phyloP scores from a whole-genome alignment of 768 basidiomycete species.

The Albatrellus ellisii region DNA sequence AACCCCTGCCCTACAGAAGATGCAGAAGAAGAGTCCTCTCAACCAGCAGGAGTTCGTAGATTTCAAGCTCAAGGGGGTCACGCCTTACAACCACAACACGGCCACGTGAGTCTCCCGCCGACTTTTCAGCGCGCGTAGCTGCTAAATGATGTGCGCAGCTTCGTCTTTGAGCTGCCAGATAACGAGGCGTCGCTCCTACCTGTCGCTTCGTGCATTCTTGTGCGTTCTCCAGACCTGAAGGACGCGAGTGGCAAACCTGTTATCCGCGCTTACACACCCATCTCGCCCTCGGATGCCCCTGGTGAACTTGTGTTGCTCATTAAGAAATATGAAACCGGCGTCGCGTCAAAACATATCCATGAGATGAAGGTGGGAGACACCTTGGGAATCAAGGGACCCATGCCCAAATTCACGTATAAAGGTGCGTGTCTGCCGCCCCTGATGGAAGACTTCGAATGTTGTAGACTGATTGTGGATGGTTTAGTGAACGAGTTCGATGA shows the following conservation, averaged over 20 bases:
- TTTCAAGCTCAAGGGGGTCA: conserved; percentile 69
- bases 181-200: conserved; percentile 68
- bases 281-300: conserved; percentile 59
- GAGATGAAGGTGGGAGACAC: conserved; percentile 71
- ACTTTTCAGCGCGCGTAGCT: neutral
- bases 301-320: conserved; percentile 74
- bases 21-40: conserved; percentile 53
- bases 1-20: conserved; percentile 17
- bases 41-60: conserved; percentile 66
- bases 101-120: conserved; percentile 35
- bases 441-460: neutral
- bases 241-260: conserved; percentile 80
- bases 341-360: conserved; percentile 76
- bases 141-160: conserved; percentile 27
- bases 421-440: conserved; percentile 26
- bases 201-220: conserved; percentile 64
- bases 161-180: conserved; percentile 70
- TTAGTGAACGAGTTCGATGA: conserved; percentile 77
- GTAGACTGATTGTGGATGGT: neutral
- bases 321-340: conserved; percentile 76
- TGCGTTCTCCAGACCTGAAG: conserved; percentile 60
- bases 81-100: conserved; percentile 93
- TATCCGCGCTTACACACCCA: conserved; percentile 87
- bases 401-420: conserved; percentile 79
- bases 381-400: conserved; percentile 83